Conservation (phyloP, 176 grass and related monocot genomes). For the Musa acuminata region DNA sequence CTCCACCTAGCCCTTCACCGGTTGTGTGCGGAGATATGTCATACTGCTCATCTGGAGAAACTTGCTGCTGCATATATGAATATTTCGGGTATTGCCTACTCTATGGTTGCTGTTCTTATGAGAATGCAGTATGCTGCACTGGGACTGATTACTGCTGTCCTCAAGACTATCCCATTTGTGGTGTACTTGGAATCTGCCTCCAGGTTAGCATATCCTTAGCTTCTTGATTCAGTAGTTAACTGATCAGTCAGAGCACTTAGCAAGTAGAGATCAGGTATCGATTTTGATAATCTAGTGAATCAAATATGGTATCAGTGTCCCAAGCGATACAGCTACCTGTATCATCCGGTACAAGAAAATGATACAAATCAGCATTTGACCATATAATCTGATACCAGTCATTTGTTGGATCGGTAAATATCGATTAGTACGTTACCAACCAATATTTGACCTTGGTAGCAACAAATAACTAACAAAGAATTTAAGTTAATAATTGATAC, state of each 20-base stretch:
- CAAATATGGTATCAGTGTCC: no score
- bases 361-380: no score
- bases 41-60: conserved; percentile 35
- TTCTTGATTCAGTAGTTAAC: background rate
- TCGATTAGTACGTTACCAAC: no score
- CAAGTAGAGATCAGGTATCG: background rate
- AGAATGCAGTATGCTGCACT: conserved; percentile 38
- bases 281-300: background rate
- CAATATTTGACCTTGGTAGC: no score
- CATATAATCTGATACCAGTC: no score
- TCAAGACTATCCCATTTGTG: conserved; percentile 43
- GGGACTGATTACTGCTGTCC: conserved; percentile 39
- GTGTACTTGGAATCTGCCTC: conserved; percentile 24
- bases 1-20: conserved; percentile 13
- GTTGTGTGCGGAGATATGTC: conserved; percentile 31
- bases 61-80: conserved; percentile 40
- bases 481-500: no score
- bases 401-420: no score
- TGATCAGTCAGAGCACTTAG: background rate
- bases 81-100: conserved; percentile 28
- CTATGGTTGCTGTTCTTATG: conserved; percentile 40
- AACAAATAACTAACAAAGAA: no score
- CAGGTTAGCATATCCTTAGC: conserved; percentile 16
- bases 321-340: no score
- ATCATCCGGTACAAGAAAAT: no score